Conservation (phyloP, 139 green algal species). For the Microglena sp. region DNA sequence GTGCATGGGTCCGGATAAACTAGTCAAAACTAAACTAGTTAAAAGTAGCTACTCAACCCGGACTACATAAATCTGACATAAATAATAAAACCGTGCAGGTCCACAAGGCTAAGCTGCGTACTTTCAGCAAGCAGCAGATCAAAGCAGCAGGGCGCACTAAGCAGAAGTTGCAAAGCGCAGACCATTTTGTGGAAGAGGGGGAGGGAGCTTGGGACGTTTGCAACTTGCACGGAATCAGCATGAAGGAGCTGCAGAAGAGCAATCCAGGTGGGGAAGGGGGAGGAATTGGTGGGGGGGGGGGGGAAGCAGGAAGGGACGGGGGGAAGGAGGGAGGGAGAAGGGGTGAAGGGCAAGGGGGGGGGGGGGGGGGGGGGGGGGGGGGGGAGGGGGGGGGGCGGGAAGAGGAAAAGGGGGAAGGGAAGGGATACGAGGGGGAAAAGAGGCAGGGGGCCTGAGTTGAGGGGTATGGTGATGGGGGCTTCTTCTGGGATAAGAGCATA, state of each 20-base stretch:
- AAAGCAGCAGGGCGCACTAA: not conserved
- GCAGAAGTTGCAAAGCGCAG: not conserved
- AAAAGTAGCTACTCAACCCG: not conserved
- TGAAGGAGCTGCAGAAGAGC: conserved; percentile 31
- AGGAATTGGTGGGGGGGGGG: not conserved
- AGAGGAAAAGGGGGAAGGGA: not conserved
- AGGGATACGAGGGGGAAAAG: not conserved
- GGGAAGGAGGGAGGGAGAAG: not conserved
- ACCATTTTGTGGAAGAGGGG: conserved; percentile 20
- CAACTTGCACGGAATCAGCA: conserved; percentile 42
- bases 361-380: not conserved
- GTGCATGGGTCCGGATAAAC: not conserved
- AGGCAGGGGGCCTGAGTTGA: not conserved
- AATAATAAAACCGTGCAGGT: conserved; percentile 48
- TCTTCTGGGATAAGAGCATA: too few relatives aligned
- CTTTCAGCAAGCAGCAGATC: conserved; percentile 17
- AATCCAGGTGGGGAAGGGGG: conserved; percentile 25
- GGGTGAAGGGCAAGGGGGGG: not conserved
- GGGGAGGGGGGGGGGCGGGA: not conserved
- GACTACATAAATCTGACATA: not conserved
- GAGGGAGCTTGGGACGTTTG: conserved; percentile 48
- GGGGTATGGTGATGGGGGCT: too few relatives aligned
- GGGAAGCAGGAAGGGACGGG: not conserved
- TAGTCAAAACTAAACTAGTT: not conserved
- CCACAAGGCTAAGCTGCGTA: conserved; percentile 71